phyloP scores from a whole-genome alignment of 164 flowering plant species.

The Liriodendron chinense region DNA sequence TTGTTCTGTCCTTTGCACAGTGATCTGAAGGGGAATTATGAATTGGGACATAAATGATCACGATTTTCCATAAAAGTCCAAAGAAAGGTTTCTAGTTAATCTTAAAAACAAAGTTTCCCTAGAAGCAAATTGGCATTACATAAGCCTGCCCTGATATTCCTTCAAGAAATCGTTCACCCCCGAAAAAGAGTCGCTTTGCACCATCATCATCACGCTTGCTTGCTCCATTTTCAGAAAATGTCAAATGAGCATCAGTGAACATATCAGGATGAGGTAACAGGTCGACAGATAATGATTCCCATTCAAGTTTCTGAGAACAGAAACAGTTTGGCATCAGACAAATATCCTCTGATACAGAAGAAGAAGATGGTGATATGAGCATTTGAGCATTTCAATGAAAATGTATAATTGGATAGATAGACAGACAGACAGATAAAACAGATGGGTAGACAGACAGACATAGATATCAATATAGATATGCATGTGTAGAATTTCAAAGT shows the following conservation, averaged over 20 bases:
- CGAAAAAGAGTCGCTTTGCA: constrained; percentile 91
- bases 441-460: neutral
- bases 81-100: neutral
- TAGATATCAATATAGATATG: neutral
- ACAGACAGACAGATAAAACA: no score
- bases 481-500: neutral
- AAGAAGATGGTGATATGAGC: neutral
- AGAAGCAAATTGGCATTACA: constrained; percentile 47
- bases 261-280: constrained; percentile 99
- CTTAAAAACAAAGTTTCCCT: neutral
- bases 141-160: constrained; percentile 94
- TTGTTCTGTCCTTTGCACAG: constrained; percentile 81
- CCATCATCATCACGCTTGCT: constrained; percentile 88
- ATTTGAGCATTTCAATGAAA: no score
- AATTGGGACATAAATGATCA: neutral
- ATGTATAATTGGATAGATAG: no score
- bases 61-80: neutral
- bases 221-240: constrained; percentile 44
- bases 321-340: neutral
- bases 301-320: constrained; percentile 81
- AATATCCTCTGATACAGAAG: neutral
- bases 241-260: constrained; percentile 73
- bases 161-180: constrained; percentile 93
- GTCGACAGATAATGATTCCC: constrained; percentile 89
- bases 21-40: constrained; percentile 54